These are phyloP conservation scores for Neoarthrinium moseri DNA, from an alignment of 2,329 filamentous ascomycete species.

Conservation along the genomic window DNA sequence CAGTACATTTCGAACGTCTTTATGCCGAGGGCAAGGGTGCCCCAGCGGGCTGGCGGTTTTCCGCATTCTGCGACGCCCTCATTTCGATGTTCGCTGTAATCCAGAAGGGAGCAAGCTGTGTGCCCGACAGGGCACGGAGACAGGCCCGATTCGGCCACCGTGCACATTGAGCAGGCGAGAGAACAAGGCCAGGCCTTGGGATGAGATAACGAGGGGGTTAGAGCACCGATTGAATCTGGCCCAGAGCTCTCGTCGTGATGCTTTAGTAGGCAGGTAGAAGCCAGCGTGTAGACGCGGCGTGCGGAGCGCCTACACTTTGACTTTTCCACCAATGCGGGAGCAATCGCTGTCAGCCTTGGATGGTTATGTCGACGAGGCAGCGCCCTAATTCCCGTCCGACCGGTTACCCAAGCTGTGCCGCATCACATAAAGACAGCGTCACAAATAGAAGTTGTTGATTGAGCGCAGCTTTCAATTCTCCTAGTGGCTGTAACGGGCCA, in stretches of 20 bases:
- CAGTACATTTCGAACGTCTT: not conserved
- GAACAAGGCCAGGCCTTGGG: not conserved
- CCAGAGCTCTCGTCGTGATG: not conserved
- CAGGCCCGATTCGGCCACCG: constrained; percentile 2
- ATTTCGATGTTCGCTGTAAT: constrained; percentile 6
- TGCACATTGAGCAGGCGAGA: not conserved
- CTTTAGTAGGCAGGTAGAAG: constrained; percentile 8
- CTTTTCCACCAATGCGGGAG: constrained; percentile 7
- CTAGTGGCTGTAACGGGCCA: too few relatives aligned
- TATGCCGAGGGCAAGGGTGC: not conserved
- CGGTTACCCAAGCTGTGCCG: too few relatives aligned
- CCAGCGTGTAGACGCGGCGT: not conserved
- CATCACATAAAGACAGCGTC: too few relatives aligned
- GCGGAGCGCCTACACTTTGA: not conserved
- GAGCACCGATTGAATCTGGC: not conserved
- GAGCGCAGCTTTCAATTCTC: too few relatives aligned
- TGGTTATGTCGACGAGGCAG: too few relatives aligned
- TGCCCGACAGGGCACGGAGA: constrained; percentile 2
- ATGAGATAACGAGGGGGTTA: constrained; percentile 5
- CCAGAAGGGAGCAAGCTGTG: not conserved
- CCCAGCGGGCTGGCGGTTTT: not conserved
- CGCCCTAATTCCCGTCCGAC: too few relatives aligned
- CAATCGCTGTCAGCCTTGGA: not conserved
- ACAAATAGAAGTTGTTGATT: too few relatives aligned
- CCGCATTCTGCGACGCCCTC: not conserved